phyloP scores from a whole-genome alignment of 345 rosid species.

The Syzygium aqueum region DNA sequence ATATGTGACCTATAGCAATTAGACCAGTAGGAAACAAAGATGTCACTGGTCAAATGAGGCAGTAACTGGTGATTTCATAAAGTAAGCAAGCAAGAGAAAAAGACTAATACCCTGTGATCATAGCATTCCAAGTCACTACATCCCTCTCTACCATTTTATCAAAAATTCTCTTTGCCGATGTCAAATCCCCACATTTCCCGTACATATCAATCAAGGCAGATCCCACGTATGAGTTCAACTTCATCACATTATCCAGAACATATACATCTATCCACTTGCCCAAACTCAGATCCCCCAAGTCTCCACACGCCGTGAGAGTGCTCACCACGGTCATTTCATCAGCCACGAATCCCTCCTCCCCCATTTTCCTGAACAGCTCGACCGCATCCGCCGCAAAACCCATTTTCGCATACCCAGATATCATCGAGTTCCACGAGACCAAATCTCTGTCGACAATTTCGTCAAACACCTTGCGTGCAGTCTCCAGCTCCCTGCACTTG shows the following conservation, averaged over 20 bases:
- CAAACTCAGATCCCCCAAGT: slow-evolving; percentile 54
- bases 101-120: slow-evolving; percentile 61
- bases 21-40: neutral
- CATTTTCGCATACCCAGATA: slow-evolving; percentile 67
- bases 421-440: slow-evolving; percentile 94
- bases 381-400: slow-evolving; percentile 55
- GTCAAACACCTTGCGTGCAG: slow-evolving; percentile 67
- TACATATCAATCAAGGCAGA: slow-evolving; percentile 75
- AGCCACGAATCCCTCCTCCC: slow-evolving; percentile 46
- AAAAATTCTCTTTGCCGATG: slow-evolving; percentile 58
- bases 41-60: neutral
- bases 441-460: slow-evolving; percentile 48
- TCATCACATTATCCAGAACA: slow-evolving; percentile 32
- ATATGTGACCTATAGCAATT: neutral
- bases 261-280: slow-evolving; percentile 58
- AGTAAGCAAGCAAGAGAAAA: neutral
- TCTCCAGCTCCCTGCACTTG: slow-evolving; percentile 16
- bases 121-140: slow-evolving; percentile 75
- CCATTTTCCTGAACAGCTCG: slow-evolving; percentile 55
- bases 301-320: slow-evolving; percentile 61
- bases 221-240: slow-evolving; percentile 40
- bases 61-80: neutral
- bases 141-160: slow-evolving; percentile 54
- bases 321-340: slow-evolving; percentile 82
- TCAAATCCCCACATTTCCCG: slow-evolving; percentile 74